A percentile compares a stretch with the other conserved stretches of the same genome.
Conservation (phyloP, 768 basidiomycete species). For the Tephrocybe sp. region DNA sequence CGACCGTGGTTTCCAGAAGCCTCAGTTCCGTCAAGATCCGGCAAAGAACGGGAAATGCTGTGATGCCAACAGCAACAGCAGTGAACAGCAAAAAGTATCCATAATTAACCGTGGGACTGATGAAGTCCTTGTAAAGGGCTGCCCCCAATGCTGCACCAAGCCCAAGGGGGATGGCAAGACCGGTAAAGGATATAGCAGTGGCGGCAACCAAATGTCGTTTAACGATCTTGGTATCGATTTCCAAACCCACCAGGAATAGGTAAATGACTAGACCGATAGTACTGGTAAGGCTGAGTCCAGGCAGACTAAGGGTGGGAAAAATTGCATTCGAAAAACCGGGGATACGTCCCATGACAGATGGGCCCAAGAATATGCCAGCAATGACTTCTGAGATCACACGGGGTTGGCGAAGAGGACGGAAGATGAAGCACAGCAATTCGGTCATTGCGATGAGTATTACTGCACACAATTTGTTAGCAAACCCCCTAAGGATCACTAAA, state of each 20-base stretch:
- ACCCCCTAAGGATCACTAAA: neutral
- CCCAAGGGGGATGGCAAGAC: slow-evolving; percentile 76
- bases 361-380: slow-evolving; percentile 84
- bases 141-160: slow-evolving; percentile 74
- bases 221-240: slow-evolving; percentile 73
- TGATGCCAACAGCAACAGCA: slow-evolving; percentile 79
- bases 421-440: slow-evolving; percentile 64
- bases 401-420: slow-evolving; percentile 78
- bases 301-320: slow-evolving; percentile 50
- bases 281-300: slow-evolving; percentile 66
- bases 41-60: slow-evolving; percentile 80
- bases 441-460: slow-evolving; percentile 82
- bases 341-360: slow-evolving; percentile 75
- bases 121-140: slow-evolving; percentile 71
- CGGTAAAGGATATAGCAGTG: slow-evolving; percentile 56
- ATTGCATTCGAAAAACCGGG: slow-evolving; percentile 61
- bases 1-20: slow-evolving; percentile 80
- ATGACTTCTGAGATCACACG: slow-evolving; percentile 92
- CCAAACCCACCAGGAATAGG: slow-evolving; percentile 82
- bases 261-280: slow-evolving; percentile 79
- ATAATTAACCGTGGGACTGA: slow-evolving; percentile 53
- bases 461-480: slow-evolving; percentile 25
- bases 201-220: slow-evolving; percentile 60
- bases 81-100: slow-evolving; percentile 87
- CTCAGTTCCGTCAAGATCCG: slow-evolving; percentile 82